Evolutionary conservation across 805 yeast genomes (phyloP).

Genomic region (Saccharomycopsis sp.): DNA sequence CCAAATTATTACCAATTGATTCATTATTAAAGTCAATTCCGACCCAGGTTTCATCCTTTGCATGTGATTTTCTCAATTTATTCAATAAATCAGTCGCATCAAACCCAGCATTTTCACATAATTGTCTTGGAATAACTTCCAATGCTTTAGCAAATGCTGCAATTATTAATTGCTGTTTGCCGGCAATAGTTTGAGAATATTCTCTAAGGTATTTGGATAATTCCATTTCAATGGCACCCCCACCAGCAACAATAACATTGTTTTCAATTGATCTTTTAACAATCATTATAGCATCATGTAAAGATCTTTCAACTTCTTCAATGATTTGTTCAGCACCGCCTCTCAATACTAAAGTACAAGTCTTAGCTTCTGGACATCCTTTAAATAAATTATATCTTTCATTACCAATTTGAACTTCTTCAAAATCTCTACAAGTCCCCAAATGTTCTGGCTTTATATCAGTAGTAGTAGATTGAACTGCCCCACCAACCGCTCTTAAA

Average conservation of each 20-base stretch:
- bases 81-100: constrained; percentile 95
- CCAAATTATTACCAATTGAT: constrained; percentile 74
- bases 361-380: constrained; percentile 88
- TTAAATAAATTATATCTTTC: constrained; percentile 90
- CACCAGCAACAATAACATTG: constrained; percentile 90
- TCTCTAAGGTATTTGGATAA: constrained; percentile 83
- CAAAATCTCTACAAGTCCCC: constrained; percentile 80
- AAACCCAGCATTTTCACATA: constrained; percentile 98
- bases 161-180: constrained; percentile 90
- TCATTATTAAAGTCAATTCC: constrained; percentile 91
- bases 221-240: constrained; percentile 99
- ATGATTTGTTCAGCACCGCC: constrained; percentile 99
- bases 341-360: constrained; percentile 87
- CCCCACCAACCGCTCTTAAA: constrained; percentile 89
- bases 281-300: constrained; percentile 98
- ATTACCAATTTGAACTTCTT: constrained; percentile 92
- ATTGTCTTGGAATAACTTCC: constrained; percentile 93
- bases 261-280: constrained; percentile 91
- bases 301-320: constrained; percentile 95
- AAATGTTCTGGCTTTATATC: constrained; percentile 64
- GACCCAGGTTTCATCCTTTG: constrained; percentile 84
- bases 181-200: constrained; percentile 79
- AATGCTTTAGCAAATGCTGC: constrained; percentile 91
- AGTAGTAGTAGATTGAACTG: constrained; percentile 68
- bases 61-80: constrained; percentile 86